Evolutionary conservation across 1,284 basidiomycete species (phyloP).

Genomic region (Boletus smithii): DNA sequence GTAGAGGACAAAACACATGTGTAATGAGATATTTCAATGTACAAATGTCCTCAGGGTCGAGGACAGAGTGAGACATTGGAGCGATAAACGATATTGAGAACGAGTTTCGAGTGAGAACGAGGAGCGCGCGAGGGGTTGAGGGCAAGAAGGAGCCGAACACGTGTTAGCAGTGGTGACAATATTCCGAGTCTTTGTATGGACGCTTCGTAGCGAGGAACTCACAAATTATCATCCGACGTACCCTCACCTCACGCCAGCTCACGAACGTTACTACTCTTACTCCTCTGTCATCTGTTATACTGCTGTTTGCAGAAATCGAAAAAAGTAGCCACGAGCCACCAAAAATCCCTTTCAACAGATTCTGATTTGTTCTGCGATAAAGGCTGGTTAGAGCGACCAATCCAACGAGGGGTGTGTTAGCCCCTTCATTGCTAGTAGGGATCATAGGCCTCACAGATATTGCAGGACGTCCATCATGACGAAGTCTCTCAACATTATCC

Average conservation of each 20-base stretch:
- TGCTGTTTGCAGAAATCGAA: too few species aligned
- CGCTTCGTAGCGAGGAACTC: too few species aligned
- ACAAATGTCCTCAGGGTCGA: not conserved
- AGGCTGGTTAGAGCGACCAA: not conserved
- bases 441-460: not conserved
- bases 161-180: too few species aligned
- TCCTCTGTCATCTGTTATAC: too few species aligned
- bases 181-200: too few species aligned
- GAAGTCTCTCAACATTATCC: slow-evolving; percentile 13
- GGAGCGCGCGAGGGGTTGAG: too few species aligned
- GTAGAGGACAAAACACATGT: slow-evolving; percentile 6
- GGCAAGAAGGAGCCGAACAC: too few species aligned
- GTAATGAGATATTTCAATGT: slow-evolving; percentile 13
- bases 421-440: not conserved
- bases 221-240: too few species aligned
- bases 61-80: slow-evolving; percentile 2
- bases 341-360: not conserved
- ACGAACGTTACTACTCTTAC: too few species aligned
- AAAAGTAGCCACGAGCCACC: not conserved
- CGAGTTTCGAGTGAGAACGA: not conserved
- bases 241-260: too few species aligned
- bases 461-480: not conserved
- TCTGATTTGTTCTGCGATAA: not conserved
- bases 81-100: too few species aligned
- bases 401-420: not conserved